phyloP scores from a whole-genome alignment of 352 stramenopile species.

The Globisporangium nunn region DNA sequence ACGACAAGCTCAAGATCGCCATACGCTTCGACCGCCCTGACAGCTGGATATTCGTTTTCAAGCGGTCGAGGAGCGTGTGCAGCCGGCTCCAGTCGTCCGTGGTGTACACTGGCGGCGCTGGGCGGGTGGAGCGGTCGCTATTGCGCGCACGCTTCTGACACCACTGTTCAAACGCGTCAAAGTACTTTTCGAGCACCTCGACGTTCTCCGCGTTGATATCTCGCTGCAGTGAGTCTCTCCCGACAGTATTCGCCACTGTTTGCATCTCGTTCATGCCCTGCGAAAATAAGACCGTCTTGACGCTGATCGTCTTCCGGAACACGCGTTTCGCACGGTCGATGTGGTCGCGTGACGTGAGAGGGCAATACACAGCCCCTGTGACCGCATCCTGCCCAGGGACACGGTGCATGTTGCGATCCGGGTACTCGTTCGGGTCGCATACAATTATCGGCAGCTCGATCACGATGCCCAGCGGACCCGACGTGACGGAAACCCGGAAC shows the following conservation, averaged over 20 bases:
- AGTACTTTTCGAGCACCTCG: conserved; percentile 49
- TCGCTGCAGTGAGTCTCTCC: conserved; percentile 64
- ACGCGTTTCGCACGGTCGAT: conserved; percentile 49
- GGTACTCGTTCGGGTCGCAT: conserved; percentile 26
- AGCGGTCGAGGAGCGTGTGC: conserved; percentile 23
- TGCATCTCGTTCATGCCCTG: conserved; percentile 93
- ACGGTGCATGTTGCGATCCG: conserved; percentile 59
- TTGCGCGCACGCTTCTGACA: conserved; percentile 16
- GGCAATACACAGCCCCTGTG: conserved; percentile 67
- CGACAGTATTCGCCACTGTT: conserved; percentile 87
- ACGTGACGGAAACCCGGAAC: conserved; percentile 71
- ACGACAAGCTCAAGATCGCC: conserved; percentile 74
- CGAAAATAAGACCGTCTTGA: conserved; percentile 79
- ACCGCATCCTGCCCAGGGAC: conserved; percentile 65
- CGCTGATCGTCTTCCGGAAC: conserved; percentile 45
- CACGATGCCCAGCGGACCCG: conserved; percentile 43
- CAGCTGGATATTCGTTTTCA: conserved; percentile 36
- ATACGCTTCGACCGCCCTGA: conserved; percentile 69
- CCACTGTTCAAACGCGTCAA: conserved; percentile 32
- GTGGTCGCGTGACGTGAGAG: conserved; percentile 34
- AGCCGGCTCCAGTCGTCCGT: conserved; percentile 23
- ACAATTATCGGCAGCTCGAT: conserved; percentile 76
- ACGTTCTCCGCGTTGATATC: conserved; percentile 81
- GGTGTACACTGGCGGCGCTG: conserved; percentile 18
- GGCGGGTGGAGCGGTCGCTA: conserved; percentile 1